Conservation (phyloP, 306 rosid species). For the Fagus sylvatica region DNA sequence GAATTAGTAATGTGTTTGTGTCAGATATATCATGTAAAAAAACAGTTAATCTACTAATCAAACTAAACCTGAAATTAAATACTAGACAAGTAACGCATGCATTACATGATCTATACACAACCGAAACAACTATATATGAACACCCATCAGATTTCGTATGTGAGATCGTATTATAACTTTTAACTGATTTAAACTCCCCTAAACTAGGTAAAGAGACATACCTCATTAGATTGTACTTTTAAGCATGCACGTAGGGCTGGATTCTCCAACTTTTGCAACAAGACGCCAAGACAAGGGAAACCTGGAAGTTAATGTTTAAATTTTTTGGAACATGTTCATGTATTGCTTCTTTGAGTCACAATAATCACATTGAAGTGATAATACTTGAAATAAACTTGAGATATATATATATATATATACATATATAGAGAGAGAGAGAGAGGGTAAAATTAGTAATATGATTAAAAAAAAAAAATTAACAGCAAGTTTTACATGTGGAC, state of each 20-base stretch:
- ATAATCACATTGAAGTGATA: not conserved
- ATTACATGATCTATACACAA: conserved; percentile 2
- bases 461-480: not conserved
- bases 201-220: conserved; percentile 32
- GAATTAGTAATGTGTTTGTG: not conserved
- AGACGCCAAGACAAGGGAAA: conserved; percentile 92
- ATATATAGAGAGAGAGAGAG: not conserved
- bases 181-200: conserved; percentile 2
- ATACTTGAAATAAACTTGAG: not conserved
- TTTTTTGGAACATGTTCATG: conserved; percentile 4
- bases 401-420: too few relatives aligned
- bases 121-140: too few relatives aligned
- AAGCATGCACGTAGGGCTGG: conserved; percentile 83
- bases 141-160: too few relatives aligned
- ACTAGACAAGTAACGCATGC: not conserved
- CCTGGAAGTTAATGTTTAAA: conserved; percentile 47
- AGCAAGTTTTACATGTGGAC: not conserved
- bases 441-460: not conserved
- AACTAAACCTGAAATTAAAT: not conserved
- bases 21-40: not conserved
- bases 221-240: conserved; percentile 86
- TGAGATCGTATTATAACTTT: not conserved
- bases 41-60: not conserved
- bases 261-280: conserved; percentile 96
- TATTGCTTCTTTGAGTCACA: conserved; percentile 18